Evolutionary conservation across 2,329 filamentous ascomycete genomes (phyloP), one percentile per base, ranked within the genome.

Genomic region (Epicoccum nigrum): DNA sequence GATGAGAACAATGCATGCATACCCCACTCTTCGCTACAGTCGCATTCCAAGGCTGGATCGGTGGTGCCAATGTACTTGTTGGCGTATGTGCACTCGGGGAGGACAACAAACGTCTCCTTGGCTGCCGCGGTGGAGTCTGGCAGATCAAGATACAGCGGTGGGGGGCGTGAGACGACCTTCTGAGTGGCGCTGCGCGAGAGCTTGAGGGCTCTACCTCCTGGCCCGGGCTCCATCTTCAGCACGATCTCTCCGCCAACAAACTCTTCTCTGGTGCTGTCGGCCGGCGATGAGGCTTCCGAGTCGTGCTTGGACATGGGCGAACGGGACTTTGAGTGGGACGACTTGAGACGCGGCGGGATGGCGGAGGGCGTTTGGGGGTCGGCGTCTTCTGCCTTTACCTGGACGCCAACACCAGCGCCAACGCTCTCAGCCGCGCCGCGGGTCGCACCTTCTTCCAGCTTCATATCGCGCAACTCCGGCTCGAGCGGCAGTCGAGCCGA

Each of bases 1-100:
- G 27, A 30, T 17, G 27, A 51, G 7, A 25, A 25, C 27, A n/a
- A 3, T 23, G 11, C 21, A 43, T 50, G 71, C 92, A 81, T 87
- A 97, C 93, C 88, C 89, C 90, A 97, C 77, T 97, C 91, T 76
- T 96, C 90, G 62, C 83, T 81, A 76, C 94, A 99, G 72, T 99
- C 94, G 76, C 94, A 99, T 74, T 97, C 94, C 74, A 97, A 81
- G 54, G 90, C 93, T 76, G 92, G 89, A 68, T 97, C 93, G 20
- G 94, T 95, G 59, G 88, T 88, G 44, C 94, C 94, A 77, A 97
- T 86, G 61, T 89, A 85, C 74, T 95, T 97, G 60, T 92, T 91
- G 45, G 90, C 91, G 75, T 99, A 99, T 27, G 89, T 87, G 74
- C 93, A 97, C 63, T 90, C 85, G 44, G 86, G 79, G 58, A 99